Conservation (phyloP, 2,329 filamentous ascomycete genomes). For the Didymellaceae sp. region DNA sequence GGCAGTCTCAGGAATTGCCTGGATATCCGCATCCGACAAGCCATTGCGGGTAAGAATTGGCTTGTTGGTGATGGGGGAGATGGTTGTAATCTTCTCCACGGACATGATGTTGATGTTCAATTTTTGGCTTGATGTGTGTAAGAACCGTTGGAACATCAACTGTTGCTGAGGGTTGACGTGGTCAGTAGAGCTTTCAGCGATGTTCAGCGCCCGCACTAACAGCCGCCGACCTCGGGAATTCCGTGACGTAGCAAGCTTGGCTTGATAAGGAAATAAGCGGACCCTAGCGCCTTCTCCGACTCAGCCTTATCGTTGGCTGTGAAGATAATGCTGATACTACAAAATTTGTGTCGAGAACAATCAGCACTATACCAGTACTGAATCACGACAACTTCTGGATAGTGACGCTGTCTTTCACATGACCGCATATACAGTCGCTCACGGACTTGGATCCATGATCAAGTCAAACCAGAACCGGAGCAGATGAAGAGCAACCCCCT, state of each 20-base stretch:
- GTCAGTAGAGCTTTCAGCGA: slow-evolving; percentile 13
- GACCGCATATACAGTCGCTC: too few relatives aligned
- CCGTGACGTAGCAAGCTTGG: slow-evolving; percentile 12
- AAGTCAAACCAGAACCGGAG: too few relatives aligned
- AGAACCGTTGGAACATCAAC: slow-evolving; percentile 8
- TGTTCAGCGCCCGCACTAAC: slow-evolving; percentile 9
- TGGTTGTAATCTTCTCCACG: slow-evolving; percentile 71
- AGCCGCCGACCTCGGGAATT: slow-evolving; percentile 11
- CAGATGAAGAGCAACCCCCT: too few relatives aligned
- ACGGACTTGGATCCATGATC: too few relatives aligned
- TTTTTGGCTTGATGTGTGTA: slow-evolving; percentile 25
- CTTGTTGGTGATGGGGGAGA: slow-evolving; percentile 89
- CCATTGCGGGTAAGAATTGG: slow-evolving; percentile 80
- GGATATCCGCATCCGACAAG: slow-evolving; percentile 72
- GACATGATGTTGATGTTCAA: slow-evolving; percentile 52
- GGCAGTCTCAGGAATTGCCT: slow-evolving; percentile 73
- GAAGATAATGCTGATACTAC: neutral
- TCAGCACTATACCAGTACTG: too few relatives aligned
- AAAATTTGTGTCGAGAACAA: neutral
- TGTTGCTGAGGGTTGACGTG: slow-evolving; percentile 1
- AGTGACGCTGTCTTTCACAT: too few relatives aligned
- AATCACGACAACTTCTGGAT: too few relatives aligned
- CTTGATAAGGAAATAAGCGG: neutral
- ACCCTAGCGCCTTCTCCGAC: neutral
- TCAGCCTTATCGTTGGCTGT: slow-evolving; percentile 2